Base-by-base conservation (phyloP, 257 asterid species). In the Solanum chmielewskii region DNA sequence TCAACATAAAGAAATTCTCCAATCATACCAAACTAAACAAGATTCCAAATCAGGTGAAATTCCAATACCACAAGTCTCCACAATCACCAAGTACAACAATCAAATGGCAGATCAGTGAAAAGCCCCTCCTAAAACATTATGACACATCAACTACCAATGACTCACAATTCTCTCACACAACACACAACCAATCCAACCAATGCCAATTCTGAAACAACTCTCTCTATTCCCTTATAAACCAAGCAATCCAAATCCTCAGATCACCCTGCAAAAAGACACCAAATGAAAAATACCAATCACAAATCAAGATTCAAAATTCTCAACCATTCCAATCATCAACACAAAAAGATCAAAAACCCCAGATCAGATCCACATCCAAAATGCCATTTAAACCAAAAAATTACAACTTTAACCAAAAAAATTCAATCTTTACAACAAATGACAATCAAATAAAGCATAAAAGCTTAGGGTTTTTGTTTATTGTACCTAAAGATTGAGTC, bases 331-430 rank as follows among this genome's bases (percentile, higher is more conserved):
- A 14, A 60, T 16, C 74, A 56, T 64, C 9, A 25, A 44, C 16
- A 33, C 44, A 33, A 71, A 33, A 69, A 68, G 92, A 91, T 91
- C 93, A 90, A 80, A 80, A 89, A 83, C 91, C 92, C 92, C 92
- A 85, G 94, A 94, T 94, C 98, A 93, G 98, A 93, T 94, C 98
- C 94, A 85, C 90, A 42, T 52, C 88, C 21, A 64, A 85, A 33
- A 82, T 42, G 62, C 49, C 86, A 56, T 49, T 33, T 27, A 60
- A 85, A 88, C 16, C 25, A 70, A 47, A 74, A 78, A 18, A 5
- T 33, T 56, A 44, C 77, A 27, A 37, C 23, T 21, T 39, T 29
- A 85, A 77, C 77, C 41, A 41, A 62, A 25, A 23, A 47, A 9
- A 16, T 80, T 80, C 25, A 29, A 80, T 47, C 68, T 80, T 47